Base-by-base conservation (phyloP, 345 rosid genomes). In the Adansonia digitata region DNA sequence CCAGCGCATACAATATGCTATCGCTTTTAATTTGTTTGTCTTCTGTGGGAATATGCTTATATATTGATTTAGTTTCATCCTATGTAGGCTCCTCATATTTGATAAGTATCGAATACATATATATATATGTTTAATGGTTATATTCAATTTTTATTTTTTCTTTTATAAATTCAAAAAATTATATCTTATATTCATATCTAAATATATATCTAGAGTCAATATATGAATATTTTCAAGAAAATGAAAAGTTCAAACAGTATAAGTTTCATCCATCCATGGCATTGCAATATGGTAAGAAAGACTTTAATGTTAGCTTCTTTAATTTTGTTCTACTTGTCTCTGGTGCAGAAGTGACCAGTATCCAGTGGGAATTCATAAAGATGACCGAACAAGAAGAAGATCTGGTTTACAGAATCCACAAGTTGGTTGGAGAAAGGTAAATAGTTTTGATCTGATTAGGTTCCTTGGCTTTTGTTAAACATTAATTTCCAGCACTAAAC, bases 301-400 rank as follows among this genome's bases (percentile, higher is more conserved):
- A 20, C 57, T 49, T 17, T 15, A 15, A 0, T 15, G 7, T 51
- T 18, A 52, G 56, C 24, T 6, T 6, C n/a, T 46, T 24, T 45
- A 26, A 45, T 59, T 64, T 55, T 26, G 43, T 29, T 42, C 2
- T 3, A n/a, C 5, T 17, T 12, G 13, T n/a, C 0, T 42, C 29
- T 3, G 31, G 20, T 53, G 77, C 83, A 85, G 91, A 88, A 75
- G 89, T 83, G 59, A 80, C 85, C 56, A 85, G 88, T 78, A 55
- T 74, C 15, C 82, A 82, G 77, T 82, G 91, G 89, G 85, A 82
- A 69, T 76, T 55, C 45, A 80, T 80, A 65, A 59, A 73, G 35
- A 77, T 88, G 89, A 82, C 84, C 0, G 78, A 82, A 59, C 89
- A 88, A 79, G 88, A 88, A 77, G 86, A 88, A 59, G 91, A 88